Base-by-base conservation (phyloP, 805 yeast species). In the Pichia heedii region DNA sequence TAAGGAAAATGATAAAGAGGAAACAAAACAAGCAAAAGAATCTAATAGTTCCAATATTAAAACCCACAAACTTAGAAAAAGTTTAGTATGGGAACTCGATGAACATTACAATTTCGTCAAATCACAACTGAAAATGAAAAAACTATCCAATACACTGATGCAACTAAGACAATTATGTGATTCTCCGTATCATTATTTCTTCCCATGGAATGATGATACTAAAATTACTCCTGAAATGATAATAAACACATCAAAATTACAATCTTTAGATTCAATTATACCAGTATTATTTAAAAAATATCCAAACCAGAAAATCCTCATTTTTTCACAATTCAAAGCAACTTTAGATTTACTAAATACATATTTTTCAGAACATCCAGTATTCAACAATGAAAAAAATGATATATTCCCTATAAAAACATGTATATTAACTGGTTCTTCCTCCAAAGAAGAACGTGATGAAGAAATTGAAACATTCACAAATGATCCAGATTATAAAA, bases 301-400 rank as follows among this genome's bases (percentile, higher is more conserved):
- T 22, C 47, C 49, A 9, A 22, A 40, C 4, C 48, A 49, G 12
- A 85, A 84, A 55, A 73, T 86, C 0, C 67, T 93, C 37, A 76
- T 93, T 1, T 93, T 93, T 59, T 77, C 94, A 1, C 98, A 93
- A 58, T 90, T 93, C 41, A 93, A 97, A 0, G 82, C 68, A 29
- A 80, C 84, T 77, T 68, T 93, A n/a, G 95, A 90, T 52, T 62
- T 93, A 12, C 54, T 93, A 0, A 79, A 79, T 50, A 93, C 85
- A 54, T 87, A 85, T 77, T 73, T 84, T 46, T 52, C 51, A 26
- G 73, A 67, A 4, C 62, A 49, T 39, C 50, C 50, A 3, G 19
- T 35, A 15, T 11, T 36, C 10, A 22, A 37, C 20, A 18, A 9
- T n/a, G 26, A 36, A 4, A 30, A 45, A 94, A 46, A 73, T 87